These are phyloP conservation scores for Candida labiduridarum DNA, from an alignment of 1,139 yeast genomes.

Conservation along the genomic window DNA sequence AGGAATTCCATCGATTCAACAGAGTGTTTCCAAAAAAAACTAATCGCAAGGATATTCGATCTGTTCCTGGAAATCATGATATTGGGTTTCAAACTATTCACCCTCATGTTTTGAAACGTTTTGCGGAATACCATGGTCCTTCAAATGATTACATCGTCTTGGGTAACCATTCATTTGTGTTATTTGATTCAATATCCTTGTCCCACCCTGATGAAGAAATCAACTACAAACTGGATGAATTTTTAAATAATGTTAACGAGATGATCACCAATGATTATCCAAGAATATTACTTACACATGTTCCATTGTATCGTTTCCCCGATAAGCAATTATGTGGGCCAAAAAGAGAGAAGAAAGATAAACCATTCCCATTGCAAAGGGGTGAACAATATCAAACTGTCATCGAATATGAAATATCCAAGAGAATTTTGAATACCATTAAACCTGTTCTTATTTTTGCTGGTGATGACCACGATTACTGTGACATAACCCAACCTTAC, in stretches of 20 bases:
- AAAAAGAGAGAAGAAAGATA: constrained; percentile 45
- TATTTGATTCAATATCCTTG: constrained; percentile 80
- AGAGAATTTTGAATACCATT: constrained; percentile 54
- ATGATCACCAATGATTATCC: constrained; percentile 46
- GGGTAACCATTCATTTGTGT: constrained; percentile 78
- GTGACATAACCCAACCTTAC: constrained; percentile 70
- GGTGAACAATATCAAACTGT: constrained; percentile 67
- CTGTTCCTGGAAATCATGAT: constrained; percentile 93
- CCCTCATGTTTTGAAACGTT: constrained; percentile 58
- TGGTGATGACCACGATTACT: constrained; percentile 97
- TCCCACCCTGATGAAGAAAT: constrained; percentile 44
- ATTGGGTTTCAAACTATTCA: constrained; percentile 83
- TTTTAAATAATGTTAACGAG: constrained; percentile 25
- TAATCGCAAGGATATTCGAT: constrained; percentile 52
- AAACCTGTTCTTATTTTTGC: constrained; percentile 74
- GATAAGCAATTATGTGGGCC: constrained; percentile 44
- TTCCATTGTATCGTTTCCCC: constrained; percentile 48
- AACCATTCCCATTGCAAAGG: constrained; percentile 62
- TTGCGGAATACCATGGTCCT: constrained; percentile 72
- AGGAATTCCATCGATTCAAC: constrained; percentile 72
- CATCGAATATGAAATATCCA: constrained; percentile 55
- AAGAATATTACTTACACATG: constrained; percentile 62
- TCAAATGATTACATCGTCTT: constrained; percentile 54
- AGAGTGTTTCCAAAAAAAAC: constrained; percentile 57
- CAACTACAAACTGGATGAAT: constrained; percentile 25